Percentiles rank a stretch among this genome's conserved stretches.
Conservation (phyloP, 2,329 filamentous ascomycete species). For the Venturia pyrina region DNA sequence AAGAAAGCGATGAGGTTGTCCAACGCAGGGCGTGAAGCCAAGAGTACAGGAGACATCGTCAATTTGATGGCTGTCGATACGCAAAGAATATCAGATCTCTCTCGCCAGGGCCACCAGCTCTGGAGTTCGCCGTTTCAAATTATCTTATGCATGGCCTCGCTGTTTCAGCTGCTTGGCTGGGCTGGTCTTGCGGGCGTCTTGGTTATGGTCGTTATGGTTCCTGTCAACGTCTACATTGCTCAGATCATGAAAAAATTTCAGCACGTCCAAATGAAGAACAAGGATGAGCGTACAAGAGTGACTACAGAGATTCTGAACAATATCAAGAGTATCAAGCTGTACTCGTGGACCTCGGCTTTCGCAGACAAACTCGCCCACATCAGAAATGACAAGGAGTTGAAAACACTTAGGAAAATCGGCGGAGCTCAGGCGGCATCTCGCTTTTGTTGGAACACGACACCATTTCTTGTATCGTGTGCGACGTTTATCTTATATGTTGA, state of each 20-base stretch:
- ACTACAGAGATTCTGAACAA: slow-evolving; percentile 11
- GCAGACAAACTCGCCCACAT: slow-evolving; percentile 8
- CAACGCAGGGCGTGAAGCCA: slow-evolving; percentile 2
- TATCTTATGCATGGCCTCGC: slow-evolving; percentile 7
- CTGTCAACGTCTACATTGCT: slow-evolving; percentile 7
- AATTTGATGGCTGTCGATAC: slow-evolving; percentile 12
- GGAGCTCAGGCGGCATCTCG: slow-evolving; percentile 10
- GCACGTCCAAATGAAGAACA: slow-evolving; percentile 9
- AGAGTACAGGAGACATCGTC: slow-evolving; percentile 12
- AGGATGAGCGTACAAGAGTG: slow-evolving; percentile 9
- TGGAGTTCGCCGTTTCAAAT: slow-evolving; percentile 12
- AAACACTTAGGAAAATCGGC: slow-evolving; percentile 8
- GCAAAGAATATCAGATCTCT: slow-evolving; percentile 2
- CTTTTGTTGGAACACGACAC: slow-evolving; percentile 11
- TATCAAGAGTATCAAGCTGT: slow-evolving; percentile 12
- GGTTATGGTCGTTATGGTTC: slow-evolving; percentile 9
- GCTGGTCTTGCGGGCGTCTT: slow-evolving; percentile 1
- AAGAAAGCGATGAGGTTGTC: slow-evolving; percentile 9
- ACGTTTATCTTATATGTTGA: slow-evolving; percentile 10
- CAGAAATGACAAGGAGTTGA: slow-evolving; percentile 9
- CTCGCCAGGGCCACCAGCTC: slow-evolving; percentile 8
- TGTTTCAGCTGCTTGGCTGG: slow-evolving; percentile 11
- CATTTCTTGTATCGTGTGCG: slow-evolving; percentile 9
- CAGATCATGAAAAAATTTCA: slow-evolving; percentile 10
- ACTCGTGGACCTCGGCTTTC: slow-evolving; percentile 11